phyloP scores from a whole-genome alignment of 805 yeast genomes.

The Candida hungchunana region DNA sequence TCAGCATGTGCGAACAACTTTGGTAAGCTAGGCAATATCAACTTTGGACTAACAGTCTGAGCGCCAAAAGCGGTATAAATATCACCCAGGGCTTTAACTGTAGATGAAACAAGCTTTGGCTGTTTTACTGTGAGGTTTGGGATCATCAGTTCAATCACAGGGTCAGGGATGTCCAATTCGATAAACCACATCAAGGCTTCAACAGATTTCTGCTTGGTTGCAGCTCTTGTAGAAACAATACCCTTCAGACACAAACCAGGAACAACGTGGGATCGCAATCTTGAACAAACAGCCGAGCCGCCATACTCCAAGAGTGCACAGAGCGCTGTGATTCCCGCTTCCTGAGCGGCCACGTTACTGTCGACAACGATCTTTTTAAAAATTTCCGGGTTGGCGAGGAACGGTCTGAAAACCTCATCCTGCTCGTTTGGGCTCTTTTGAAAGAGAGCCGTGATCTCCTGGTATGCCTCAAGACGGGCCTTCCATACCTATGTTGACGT shows the following conservation, averaged over 20 bases:
- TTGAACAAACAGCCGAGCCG: slow-evolving; percentile 38
- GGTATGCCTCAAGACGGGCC: slow-evolving; percentile 77
- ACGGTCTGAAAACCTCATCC: slow-evolving; percentile 51
- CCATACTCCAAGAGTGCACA: slow-evolving; percentile 53
- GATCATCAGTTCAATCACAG: slow-evolving; percentile 59
- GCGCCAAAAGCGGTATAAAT: slow-evolving; percentile 58
- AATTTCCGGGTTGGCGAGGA: slow-evolving; percentile 48
- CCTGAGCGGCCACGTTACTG: slow-evolving; percentile 88
- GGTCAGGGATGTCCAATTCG: slow-evolving; percentile 63
- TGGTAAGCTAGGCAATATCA: slow-evolving; percentile 53
- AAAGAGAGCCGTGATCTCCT: slow-evolving; percentile 53
- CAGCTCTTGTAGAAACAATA: slow-evolving; percentile 65
- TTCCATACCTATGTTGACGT: slow-evolving; percentile 54
- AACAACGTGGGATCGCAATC: slow-evolving; percentile 40
- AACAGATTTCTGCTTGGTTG: slow-evolving; percentile 61
- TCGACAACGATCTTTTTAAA: slow-evolving; percentile 64
- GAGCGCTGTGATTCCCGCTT: slow-evolving; percentile 62
- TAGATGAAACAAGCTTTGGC: slow-evolving; percentile 77
- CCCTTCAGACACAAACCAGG: slow-evolving; percentile 75
- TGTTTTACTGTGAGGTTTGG: slow-evolving; percentile 59
- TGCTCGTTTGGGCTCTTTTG: slow-evolving; percentile 47
- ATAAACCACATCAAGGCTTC: slow-evolving; percentile 60
- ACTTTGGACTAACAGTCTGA: slow-evolving; percentile 50
- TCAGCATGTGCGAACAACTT: slow-evolving; percentile 83
- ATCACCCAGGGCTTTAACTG: slow-evolving; percentile 50